phyloP scores from a whole-genome alignment of 2,329 filamentous ascomycete genomes.

The Hypoxylon sp. region DNA sequence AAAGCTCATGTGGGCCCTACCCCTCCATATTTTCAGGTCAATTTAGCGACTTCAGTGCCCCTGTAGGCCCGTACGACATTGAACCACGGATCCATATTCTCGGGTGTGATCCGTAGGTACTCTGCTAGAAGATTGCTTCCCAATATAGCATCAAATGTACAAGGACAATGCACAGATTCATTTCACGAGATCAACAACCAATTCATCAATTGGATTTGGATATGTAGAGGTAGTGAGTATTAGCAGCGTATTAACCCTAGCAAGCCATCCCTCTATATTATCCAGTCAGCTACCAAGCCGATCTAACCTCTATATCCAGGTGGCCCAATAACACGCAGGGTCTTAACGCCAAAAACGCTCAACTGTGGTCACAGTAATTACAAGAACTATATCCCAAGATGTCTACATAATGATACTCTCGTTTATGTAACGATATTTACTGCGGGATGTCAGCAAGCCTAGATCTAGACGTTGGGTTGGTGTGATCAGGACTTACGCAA shows the following conservation, averaged over 20 bases:
- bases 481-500: constrained; percentile 44
- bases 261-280: constrained; percentile 9
- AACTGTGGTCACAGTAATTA: constrained; percentile 13
- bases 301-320: constrained; percentile 37
- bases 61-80: no score
- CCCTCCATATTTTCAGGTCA: not conserved
- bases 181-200: not conserved
- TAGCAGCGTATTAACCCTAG: constrained; percentile 17
- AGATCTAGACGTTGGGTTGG: not conserved
- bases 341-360: constrained; percentile 32
- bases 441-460: constrained; percentile 16
- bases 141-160: not conserved
- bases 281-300: constrained; percentile 5
- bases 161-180: not conserved
- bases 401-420: constrained; percentile 23
- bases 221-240: not conserved
- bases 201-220: not conserved
- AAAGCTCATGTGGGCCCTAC: not conserved
- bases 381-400: constrained; percentile 33
- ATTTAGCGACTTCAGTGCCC: no score
- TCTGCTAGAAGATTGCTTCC: not conserved
- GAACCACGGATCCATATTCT: no score
- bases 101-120: not conserved
- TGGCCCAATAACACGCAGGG: constrained; percentile 5
- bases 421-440: constrained; percentile 23